Evolutionary conservation across 768 basidiomycete genomes (phyloP), one percentile per base, ranked within the genome.

Genomic region (Hericium alpestre): DNA sequence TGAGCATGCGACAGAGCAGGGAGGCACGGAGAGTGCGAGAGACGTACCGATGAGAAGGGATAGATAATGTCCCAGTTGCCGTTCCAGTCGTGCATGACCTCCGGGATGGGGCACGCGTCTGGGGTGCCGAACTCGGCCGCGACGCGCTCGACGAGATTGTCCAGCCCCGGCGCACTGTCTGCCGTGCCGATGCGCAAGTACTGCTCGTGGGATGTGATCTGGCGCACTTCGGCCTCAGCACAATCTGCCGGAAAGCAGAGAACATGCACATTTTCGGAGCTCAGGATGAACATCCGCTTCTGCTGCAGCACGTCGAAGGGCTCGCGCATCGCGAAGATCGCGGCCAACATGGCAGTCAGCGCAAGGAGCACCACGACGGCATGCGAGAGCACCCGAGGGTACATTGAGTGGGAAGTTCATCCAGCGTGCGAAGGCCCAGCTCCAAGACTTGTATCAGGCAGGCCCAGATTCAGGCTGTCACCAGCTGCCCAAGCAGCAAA

Each of bases 271-370:
- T 97, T 91, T 70, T 95, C 91, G 61, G 84, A 75, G 65, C 92
- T 86, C 43, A 96, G 70, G 38, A 93, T 77, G 64, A 90, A 93
- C 51, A 95, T 51, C 55, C 95, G 74, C 71, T 91, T 91, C 63
- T 93, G 94, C 66, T 97, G 95, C 76, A 82, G 81, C 15, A 65
- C 69, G 64, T 96, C 93, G 67, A 93, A 98, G 0, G 87, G 83
- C 4, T 71, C 68, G 43, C 78, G 71, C 61, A 71, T 67, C 6
- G 79, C 73, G 68, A 92, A 92, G 43, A 83, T 67, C 0, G 80
- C 84, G 60, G 90, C 80, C 1, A 76, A 60, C 9, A 76, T 62
- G 0, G 76, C 74, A 0, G 81, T 80, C 1, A 73, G 50, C 38
- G 83, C 63, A 23, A 76, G 69, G 5, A 82, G 65, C 2, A 78